These are phyloP conservation scores for Hemerocallis citrina DNA, from an alignment of 106 monocot genomes.

Conservation along the genomic window DNA sequence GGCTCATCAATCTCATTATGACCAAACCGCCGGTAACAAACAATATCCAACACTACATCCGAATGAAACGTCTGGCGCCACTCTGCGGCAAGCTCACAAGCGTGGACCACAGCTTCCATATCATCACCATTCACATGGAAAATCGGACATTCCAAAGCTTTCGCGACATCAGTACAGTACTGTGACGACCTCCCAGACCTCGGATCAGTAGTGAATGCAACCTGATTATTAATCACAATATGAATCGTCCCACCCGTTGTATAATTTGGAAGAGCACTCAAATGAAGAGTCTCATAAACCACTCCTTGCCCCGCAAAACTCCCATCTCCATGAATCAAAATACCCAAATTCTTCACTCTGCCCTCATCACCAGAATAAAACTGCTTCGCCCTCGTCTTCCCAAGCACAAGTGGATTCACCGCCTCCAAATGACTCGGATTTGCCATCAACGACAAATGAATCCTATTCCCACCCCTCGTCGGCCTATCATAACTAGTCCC, in stretches of 20 bases:
- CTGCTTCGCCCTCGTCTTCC: conserved; percentile 88
- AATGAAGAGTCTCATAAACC: conserved; percentile 91
- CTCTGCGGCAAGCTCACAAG: conserved; percentile 85
- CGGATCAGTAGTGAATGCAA: conserved; percentile 95
- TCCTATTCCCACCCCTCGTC: conserved; percentile 64
- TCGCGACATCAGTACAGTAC: conserved; percentile 97
- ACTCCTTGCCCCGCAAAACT: conserved; percentile 98
- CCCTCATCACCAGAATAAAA: conserved; percentile 67
- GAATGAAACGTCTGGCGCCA: conserved; percentile 95
- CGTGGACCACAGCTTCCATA: conserved; percentile 89
- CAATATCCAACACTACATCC: conserved; percentile 86
- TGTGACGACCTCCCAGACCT: conserved; percentile 71
- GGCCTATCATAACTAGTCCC: conserved; percentile 95
- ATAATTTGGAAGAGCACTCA: conserved; percentile 86
- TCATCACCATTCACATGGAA: conserved; percentile 99
- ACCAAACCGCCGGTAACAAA: conserved; percentile 88
- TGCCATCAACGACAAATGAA: conserved; percentile 84
- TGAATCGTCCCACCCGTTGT: conserved; percentile 94
- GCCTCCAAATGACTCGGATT: conserved; percentile 99
- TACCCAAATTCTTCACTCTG: conserved; percentile 61
- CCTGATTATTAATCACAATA: conserved; percentile 91
- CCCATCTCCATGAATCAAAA: conserved; percentile 89
- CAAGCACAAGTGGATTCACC: conserved; percentile 84
- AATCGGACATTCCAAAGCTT: conserved; percentile 79
- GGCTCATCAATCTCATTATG: conserved; percentile 98